Evolutionary conservation across 208 protist species (phyloP).

Genomic region (Acanthamoeba quina): DNA sequence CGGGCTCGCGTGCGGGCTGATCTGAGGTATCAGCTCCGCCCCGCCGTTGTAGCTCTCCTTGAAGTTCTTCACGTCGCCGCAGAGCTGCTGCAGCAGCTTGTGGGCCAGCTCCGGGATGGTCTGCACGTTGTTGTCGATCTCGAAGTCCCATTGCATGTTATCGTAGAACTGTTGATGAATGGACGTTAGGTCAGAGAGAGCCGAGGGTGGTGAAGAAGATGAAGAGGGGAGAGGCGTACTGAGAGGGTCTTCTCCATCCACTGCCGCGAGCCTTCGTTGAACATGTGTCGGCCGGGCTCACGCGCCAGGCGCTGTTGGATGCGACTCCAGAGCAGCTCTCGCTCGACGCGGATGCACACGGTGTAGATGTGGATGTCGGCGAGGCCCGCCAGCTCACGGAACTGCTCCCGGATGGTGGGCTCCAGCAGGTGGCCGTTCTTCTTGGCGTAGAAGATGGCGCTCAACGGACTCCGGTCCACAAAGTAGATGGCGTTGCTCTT

Average conservation of each 20-base stretch:
- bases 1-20: background rate
- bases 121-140: constrained; percentile 67
- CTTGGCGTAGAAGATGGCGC: constrained; percentile 55
- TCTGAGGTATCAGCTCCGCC: background rate
- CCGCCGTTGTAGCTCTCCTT: constrained; percentile 28
- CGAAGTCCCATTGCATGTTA: constrained; percentile 54
- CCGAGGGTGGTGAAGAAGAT: background rate
- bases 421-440: constrained; percentile 48
- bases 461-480: constrained; percentile 35
- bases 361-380: constrained; percentile 72
- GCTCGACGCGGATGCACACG: constrained; percentile 41
- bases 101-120: constrained; percentile 67
- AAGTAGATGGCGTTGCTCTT: constrained; percentile 49
- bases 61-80: constrained; percentile 57
- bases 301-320: constrained; percentile 43
- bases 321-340: constrained; percentile 39
- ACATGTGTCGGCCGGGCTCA: constrained; percentile 37
- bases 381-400: constrained; percentile 35
- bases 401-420: constrained; percentile 12
- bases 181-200: too few species aligned
- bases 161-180: constrained; percentile 49
- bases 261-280: constrained; percentile 59
- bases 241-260: constrained; percentile 71
- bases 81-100: constrained; percentile 46
- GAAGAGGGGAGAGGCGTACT: background rate